phyloP scores from a whole-genome alignment of 768 basidiomycete genomes.

The Lentinula sp. region DNA sequence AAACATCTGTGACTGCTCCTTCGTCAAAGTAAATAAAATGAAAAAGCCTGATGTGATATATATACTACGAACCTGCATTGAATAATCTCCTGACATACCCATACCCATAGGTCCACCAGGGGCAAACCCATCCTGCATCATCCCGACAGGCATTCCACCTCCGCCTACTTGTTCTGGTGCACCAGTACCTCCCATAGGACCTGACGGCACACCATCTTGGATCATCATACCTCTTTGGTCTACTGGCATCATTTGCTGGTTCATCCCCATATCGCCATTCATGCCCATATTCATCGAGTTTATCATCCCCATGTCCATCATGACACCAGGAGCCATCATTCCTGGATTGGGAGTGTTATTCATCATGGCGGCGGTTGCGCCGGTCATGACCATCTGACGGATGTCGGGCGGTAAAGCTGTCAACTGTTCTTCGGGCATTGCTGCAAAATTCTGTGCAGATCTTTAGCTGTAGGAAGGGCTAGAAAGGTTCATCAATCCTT shows the following conservation, averaged over 20 bases:
- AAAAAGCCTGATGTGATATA: conserved; percentile 16
- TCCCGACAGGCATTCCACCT: conserved; percentile 24
- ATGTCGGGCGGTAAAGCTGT: conserved; percentile 74
- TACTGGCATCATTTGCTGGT: conserved; percentile 49
- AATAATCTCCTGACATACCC: conserved; percentile 64
- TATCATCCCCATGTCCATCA: conserved; percentile 81
- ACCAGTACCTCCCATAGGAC: conserved; percentile 20
- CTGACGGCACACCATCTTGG: conserved; percentile 22
- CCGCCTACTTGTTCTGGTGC: conserved; percentile 34
- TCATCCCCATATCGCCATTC: conserved; percentile 64
- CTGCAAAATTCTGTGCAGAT: conserved; percentile 60
- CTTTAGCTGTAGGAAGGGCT: background rate
- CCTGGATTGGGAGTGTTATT: conserved; percentile 41
- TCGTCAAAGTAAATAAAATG: conserved; percentile 9
- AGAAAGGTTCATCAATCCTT: conserved; percentile 21
- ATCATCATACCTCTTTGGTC: conserved; percentile 26
- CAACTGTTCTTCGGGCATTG: conserved; percentile 78
- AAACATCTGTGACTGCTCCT: conserved; percentile 52
- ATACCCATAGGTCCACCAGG: conserved; percentile 58
- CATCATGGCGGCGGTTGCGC: conserved; percentile 73
- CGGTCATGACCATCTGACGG: conserved; percentile 84
- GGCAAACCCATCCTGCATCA: conserved; percentile 45
- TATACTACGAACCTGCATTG: conserved; percentile 58
- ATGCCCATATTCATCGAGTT: conserved; percentile 59
- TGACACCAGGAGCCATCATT: conserved; percentile 61